Conservation (phyloP, 108 stramenopile species). For the Pseudonitzschia pungens region DNA sequence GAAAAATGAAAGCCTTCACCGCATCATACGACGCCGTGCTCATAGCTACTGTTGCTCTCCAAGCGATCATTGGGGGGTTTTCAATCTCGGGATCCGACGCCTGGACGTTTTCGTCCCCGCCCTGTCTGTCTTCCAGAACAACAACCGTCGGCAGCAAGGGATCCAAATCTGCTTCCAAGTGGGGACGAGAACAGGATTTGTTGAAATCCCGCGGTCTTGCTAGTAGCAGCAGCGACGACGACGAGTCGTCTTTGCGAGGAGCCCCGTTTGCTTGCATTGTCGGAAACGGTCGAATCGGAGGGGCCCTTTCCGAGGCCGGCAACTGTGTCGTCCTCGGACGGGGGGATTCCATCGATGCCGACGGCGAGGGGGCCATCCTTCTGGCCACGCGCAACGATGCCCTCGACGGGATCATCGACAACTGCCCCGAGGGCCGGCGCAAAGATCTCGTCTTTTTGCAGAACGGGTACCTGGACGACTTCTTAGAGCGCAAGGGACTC, state of each 20-base stretch:
- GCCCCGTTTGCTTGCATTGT: conserved; percentile 44
- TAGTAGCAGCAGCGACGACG: not conserved
- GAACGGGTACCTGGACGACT: conserved; percentile 87
- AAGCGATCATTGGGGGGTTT: not conserved
- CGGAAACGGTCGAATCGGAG: conserved; percentile 77
- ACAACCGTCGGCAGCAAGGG: too few relatives aligned
- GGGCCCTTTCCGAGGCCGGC: conserved; percentile 44
- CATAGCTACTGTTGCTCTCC: not conserved
- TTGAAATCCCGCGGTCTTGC: too few relatives aligned
- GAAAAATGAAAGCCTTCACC: too few relatives aligned
- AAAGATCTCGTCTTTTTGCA: conserved; percentile 94
- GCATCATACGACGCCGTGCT: too few relatives aligned
- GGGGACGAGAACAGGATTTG: too few relatives aligned
- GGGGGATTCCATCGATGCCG: conserved; percentile 55
- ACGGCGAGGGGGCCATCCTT: conserved; percentile 73
- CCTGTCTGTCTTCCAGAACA: not conserved
- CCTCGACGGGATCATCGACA: conserved; percentile 77
- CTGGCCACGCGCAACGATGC: conserved; percentile 93
- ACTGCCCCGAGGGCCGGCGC: conserved; percentile 64
- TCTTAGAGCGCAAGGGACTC: conserved; percentile 66
- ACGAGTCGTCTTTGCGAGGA: not conserved
- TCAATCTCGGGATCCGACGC: not conserved
- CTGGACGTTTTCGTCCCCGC: not conserved
- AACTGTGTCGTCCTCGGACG: conserved; percentile 53
- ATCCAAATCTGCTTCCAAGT: too few relatives aligned